These are phyloP conservation scores for Phlebiopsis gigantea DNA, from an alignment of 768 basidiomycete genomes.

Conservation along the genomic window DNA sequence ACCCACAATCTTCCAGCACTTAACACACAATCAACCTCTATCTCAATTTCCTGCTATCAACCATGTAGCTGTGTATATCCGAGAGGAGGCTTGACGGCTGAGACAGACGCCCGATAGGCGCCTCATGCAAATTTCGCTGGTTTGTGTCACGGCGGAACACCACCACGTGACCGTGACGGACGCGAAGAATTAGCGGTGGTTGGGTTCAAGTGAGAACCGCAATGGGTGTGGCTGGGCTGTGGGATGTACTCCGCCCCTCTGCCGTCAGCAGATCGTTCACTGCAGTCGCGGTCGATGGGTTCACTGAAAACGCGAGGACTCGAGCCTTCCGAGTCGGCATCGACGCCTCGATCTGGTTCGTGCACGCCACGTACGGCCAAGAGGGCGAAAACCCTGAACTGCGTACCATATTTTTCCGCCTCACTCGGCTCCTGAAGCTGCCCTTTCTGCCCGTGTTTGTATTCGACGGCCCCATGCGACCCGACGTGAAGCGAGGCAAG, in stretches of 20 bases:
- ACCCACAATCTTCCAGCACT: too few species aligned
- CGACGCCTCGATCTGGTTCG: conserved; percentile 81
- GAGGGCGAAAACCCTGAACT: conserved; percentile 88
- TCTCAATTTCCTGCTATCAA: too few species aligned
- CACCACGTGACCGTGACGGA: neutral
- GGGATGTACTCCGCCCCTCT: conserved; percentile 65
- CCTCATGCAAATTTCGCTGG: too few species aligned
- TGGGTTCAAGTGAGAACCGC: neutral
- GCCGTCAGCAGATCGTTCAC: conserved; percentile 70
- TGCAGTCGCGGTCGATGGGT: conserved; percentile 74
- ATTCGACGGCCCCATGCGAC: conserved; percentile 86
- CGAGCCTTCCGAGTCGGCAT: conserved; percentile 71
- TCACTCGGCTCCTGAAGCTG: conserved; percentile 64
- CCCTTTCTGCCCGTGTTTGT: conserved; percentile 88
- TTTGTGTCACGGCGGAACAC: neutral
- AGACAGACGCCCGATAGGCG: neutral
- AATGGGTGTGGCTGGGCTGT: conserved; percentile 1
- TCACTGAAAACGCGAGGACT: conserved; percentile 47
- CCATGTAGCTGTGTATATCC: too few species aligned
- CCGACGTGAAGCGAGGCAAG: conserved; percentile 75
- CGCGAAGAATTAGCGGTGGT: neutral
- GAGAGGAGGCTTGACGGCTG: too few species aligned
- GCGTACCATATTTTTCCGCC: conserved; percentile 81
- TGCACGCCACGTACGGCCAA: conserved; percentile 66
- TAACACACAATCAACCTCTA: too few species aligned